A percentile compares a stretch with the other conserved stretches of the same genome.
Evolutionary conservation across 192 early-diverging fungal genomes (phyloP).

Genomic region (Haplosporangium gracile): DNA sequence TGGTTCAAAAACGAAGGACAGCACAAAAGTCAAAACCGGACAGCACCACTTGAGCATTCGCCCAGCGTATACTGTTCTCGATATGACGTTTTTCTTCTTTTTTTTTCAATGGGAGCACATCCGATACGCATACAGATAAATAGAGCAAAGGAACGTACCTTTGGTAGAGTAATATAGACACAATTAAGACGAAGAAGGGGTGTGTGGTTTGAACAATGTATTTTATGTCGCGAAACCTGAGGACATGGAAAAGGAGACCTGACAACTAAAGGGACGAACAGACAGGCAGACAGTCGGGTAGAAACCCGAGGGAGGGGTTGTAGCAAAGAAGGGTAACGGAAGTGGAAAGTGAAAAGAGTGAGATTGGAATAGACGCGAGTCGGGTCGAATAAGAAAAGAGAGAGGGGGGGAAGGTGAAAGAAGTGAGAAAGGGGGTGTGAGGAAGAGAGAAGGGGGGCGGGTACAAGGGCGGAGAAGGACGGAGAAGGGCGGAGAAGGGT

Average conservation of each 20-base stretch:
- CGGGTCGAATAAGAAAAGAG: not conserved
- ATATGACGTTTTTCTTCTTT: not conserved
- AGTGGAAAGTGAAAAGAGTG: not conserved
- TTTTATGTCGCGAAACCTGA: not conserved
- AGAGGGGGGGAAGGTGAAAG: not conserved
- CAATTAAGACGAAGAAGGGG: not conserved
- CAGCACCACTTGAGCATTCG: not conserved
- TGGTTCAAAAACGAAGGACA: not conserved
- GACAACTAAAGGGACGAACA: constrained; percentile 2
- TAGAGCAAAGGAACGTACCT: constrained; percentile 4
- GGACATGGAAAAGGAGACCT: not conserved
- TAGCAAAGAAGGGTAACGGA: too few species aligned
- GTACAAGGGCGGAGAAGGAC: not conserved
- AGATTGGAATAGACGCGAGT: not conserved
- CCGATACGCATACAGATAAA: not conserved
- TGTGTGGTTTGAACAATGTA: not conserved
- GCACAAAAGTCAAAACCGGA: not conserved
- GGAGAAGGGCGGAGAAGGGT: not conserved
- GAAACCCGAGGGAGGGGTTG: not conserved
- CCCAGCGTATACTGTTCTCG: not conserved
- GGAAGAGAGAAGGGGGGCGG: not conserved
- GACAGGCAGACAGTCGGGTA: not conserved
- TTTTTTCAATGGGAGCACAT: not conserved
- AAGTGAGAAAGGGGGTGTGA: not conserved
- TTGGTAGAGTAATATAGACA: not conserved